Percentiles rank a stretch among this genome's conserved stretches.
Evolutionary conservation across 1,284 basidiomycete species (phyloP).

Genomic region (Apiotrichum domesticum): DNA sequence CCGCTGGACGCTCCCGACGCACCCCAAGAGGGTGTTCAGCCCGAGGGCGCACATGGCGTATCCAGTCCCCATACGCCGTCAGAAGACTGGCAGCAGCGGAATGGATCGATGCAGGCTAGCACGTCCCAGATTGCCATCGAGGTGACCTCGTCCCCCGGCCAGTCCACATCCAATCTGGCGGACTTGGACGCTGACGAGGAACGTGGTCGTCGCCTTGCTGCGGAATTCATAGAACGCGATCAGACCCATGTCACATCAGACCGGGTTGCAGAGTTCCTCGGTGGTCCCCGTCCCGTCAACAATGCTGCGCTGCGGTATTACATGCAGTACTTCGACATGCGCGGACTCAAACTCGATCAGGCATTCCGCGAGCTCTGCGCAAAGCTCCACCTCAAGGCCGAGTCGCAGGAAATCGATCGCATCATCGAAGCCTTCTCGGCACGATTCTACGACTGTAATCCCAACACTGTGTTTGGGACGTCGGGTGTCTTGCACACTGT

Average conservation of each 20-base stretch:
- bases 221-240: constrained; percentile 80
- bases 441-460: constrained; percentile 88
- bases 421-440: constrained; percentile 86
- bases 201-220: constrained; percentile 66
- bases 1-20: neutral
- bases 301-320: constrained; percentile 69
- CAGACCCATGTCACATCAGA: constrained; percentile 74
- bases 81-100: neutral
- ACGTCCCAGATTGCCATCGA: constrained; percentile 10
- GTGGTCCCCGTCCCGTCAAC: constrained; percentile 72
- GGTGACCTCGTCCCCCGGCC: constrained; percentile 11
- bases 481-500: constrained; percentile 90
- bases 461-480: constrained; percentile 68
- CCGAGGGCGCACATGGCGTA: neutral
- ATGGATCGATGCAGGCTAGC: neutral
- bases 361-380: constrained; percentile 86
- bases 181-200: constrained; percentile 48
- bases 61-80: neutral
- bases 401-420: constrained; percentile 96
- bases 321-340: constrained; percentile 85
- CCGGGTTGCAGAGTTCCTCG: constrained; percentile 94
- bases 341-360: constrained; percentile 69
- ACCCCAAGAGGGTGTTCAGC: too few relatives aligned
- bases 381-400: constrained; percentile 87
- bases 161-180: constrained; percentile 8